Base-by-base conservation (phyloP, 805 yeast species). In the Starmera amethionina region DNA sequence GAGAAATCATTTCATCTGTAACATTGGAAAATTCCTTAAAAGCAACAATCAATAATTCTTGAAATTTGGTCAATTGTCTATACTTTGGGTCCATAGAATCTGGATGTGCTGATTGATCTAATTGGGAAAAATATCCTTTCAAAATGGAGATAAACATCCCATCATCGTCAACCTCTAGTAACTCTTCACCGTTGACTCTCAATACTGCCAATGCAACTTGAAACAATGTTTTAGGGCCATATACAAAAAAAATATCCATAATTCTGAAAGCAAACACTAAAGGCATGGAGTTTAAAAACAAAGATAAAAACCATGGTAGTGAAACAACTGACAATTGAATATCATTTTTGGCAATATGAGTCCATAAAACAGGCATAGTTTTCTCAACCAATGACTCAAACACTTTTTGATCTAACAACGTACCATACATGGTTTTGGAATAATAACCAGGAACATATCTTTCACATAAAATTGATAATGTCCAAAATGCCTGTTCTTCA, bases 401-500 rank as follows among this genome's bases (percentile, higher is more conserved):
- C 1, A 93, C 98, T 50, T 79, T 77, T 64, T 93, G 98, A 56
- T 93, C 99, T 31, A 93, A 65, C 28, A 93, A 64, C 1, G 96
- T 93, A 22, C 99, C 99, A 54, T 90, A 90, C 98, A 93, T 93
- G 1, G 97, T 90, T 52, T 79, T 86, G 3, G 97, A 89, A 55
- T 93, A 93, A 60, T 93, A 93, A 0, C 98, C 98, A 0, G 97
- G 97, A 4, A 88, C 83, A 44, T 84, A 74, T 32, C 77, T 73
- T 44, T 88, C 95, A 63, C 97, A 88, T 3, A 93, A 61, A 14
- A 76, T 74, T 41, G 79, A 75, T 42, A 93, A 68, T 42, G 90
- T 77, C 97, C 97, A 93, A 55, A 87, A 93, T 0, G 96, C 97
- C 60, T 93, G 97, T 48, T 90, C 98, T 59, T 93, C 99, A 8